Percentiles rank a stretch among this genome's conserved stretches.
Conservation (phyloP, 768 basidiomycete genomes). For the Guyanaporus albipodus region DNA sequence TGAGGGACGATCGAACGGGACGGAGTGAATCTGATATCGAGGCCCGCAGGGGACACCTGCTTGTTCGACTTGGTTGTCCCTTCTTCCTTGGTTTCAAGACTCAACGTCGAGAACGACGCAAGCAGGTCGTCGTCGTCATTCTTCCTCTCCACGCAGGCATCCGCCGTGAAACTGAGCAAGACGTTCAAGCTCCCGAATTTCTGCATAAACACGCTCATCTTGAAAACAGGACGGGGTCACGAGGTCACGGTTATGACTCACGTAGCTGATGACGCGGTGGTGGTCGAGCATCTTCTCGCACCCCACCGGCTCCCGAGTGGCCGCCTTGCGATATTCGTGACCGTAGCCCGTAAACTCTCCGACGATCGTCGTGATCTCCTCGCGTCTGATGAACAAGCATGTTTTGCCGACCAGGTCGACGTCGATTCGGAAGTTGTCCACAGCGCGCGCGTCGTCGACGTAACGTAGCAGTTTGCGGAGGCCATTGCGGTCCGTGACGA, state of each 20-base stretch:
- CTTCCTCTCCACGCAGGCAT: constrained; percentile 32
- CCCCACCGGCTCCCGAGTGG: constrained; percentile 44
- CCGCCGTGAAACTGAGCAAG: constrained; percentile 56
- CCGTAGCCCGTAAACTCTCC: constrained; percentile 45
- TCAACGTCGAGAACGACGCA: constrained; percentile 23
- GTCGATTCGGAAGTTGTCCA: constrained; percentile 63
- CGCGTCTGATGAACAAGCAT: constrained; percentile 54
- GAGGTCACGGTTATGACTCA: constrained; percentile 31
- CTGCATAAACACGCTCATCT: constrained; percentile 31
- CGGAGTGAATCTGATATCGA: constrained; percentile 22
- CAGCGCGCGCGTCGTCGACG: constrained; percentile 24
- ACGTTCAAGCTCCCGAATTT: constrained; percentile 55
- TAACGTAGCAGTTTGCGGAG: constrained; percentile 62
- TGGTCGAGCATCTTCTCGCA: constrained; percentile 54
- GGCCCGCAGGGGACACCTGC: background rate
- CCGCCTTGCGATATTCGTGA: constrained; percentile 56
- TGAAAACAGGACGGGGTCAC: too few species aligned
- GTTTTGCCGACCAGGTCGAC: constrained; percentile 59
- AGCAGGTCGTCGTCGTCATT: constrained; percentile 24
- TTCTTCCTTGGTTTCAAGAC: constrained; percentile 7
- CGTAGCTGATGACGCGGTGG: constrained; percentile 60
- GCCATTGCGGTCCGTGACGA: constrained; percentile 62
- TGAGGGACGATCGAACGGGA: constrained; percentile 34
- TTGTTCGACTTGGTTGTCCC: background rate
- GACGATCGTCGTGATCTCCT: constrained; percentile 32